Conservation (phyloP, 1,284 basidiomycete genomes). For the Xerocomus amazonicus region DNA sequence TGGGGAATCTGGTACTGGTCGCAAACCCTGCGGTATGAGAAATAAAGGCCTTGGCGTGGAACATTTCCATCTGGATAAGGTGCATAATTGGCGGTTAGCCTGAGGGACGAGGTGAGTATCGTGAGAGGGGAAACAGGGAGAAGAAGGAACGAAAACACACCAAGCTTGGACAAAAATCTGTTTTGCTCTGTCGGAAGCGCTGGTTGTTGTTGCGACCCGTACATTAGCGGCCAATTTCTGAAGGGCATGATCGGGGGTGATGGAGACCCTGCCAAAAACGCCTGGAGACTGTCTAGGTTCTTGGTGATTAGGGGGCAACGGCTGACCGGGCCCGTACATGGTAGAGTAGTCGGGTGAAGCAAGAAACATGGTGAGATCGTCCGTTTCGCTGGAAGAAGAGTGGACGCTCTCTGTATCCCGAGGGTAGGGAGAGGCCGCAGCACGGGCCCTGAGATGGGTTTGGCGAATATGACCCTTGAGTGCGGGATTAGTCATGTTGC, state of each 20-base stretch:
- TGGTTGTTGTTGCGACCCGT: conserved; percentile 81
- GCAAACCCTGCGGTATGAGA: conserved; percentile 87
- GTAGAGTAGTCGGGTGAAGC: conserved; percentile 57
- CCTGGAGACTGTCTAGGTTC: conserved; percentile 64
- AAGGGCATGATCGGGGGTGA: conserved; percentile 70
- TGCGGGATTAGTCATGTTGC: conserved; percentile 64
- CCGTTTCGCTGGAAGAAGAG: conserved; percentile 80
- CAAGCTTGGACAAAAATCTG: conserved; percentile 89
- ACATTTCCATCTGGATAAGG: conserved; percentile 90
- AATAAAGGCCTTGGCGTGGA: conserved; percentile 83
- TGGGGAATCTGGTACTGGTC: conserved; percentile 87
- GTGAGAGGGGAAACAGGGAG: conserved; percentile 16
- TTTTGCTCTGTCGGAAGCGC: conserved; percentile 82
- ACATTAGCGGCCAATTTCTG: conserved; percentile 85
- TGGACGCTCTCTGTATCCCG: conserved; percentile 80
- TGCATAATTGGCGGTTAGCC: conserved; percentile 83
- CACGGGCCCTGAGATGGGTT: conserved; percentile 71
- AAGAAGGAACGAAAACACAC: conserved; percentile 41
- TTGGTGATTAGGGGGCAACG: conserved; percentile 50
- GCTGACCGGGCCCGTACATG: conserved; percentile 50
- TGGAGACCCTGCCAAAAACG: conserved; percentile 69
- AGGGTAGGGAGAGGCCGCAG: conserved; percentile 75
- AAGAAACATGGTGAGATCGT: conserved; percentile 77
- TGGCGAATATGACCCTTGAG: conserved; percentile 71
- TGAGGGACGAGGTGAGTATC: conserved; percentile 30